Base-by-base conservation (phyloP, 352 stramenopile genomes). In the Phytophthora idaei region DNA sequence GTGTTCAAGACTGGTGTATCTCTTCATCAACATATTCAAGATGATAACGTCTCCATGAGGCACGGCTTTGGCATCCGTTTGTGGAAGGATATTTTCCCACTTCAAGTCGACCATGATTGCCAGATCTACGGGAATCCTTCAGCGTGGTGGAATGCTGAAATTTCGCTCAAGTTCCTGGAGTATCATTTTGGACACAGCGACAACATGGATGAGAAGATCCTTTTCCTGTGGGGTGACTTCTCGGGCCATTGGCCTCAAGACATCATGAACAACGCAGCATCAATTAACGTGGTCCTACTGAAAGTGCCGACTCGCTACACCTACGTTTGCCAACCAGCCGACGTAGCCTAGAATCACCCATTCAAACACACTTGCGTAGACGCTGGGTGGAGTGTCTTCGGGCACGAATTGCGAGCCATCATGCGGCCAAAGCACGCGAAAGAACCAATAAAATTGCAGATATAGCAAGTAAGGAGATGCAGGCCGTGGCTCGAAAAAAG, bases 61-160 rank as follows among this genome's bases (percentile, higher is more conserved):
- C 9, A 66, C 14, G 58, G 49, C 3, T 66, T 66, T 37, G 49
- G 48, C 27, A 15, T 31, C 53, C 32, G 34, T 41, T 55, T 46
- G 61, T 64, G 2, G 56, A 59, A n/a, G 34, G 12, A 66, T 37
- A 34, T 72, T 41, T 28, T 63, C 50, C 9, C 34, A 2, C 28
- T 57, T 7, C 51, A 56, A 15, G 0, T 0, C 9, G 3, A 51
- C 10, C 39, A 44, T 1, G 31, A 8, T 2, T 56, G 31, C 5
- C 31, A 32, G 12, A 47, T 61, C 9, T 60, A 67, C 15, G 50
- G 31, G 4, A 58, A 59, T 9, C 7, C 6, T 12, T 32, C 8
- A 1, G 60, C 31, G 9, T 61, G 50, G 42, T 61, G 50, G 50
- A 60, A 39, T 9, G 21, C 21, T 14, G 5, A 64, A 5, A 42